Evolutionary conservation across 257 asterid species (phyloP).

Genomic region (Fraxinus pennsylvanica): DNA sequence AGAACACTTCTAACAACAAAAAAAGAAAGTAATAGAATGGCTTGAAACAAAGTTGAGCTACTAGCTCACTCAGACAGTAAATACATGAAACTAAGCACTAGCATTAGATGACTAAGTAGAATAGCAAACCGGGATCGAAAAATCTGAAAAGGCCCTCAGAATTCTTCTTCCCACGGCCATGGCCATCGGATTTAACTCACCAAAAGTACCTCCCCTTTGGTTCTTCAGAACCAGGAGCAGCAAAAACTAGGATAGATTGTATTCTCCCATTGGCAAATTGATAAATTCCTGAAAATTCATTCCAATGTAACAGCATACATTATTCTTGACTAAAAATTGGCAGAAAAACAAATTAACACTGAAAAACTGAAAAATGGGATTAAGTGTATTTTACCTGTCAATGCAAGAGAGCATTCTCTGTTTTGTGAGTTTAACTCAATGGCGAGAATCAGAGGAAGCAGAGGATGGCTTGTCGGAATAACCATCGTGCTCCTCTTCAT

Average conservation of each 20-base stretch:
- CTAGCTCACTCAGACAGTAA: slow-evolving; percentile 47
- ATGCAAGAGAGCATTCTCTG: slow-evolving; percentile 25
- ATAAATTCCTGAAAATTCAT: slow-evolving; percentile 33
- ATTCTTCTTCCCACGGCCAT: slow-evolving; percentile 41
- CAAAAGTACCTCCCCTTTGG: slow-evolving; percentile 38
- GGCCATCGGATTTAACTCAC: slow-evolving; percentile 47
- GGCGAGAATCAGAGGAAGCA: slow-evolving; percentile 98
- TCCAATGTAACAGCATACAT: slow-evolving; percentile 20
- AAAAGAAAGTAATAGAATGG: slow-evolving; percentile 32
- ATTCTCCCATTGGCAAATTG: slow-evolving; percentile 18
- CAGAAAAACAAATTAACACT: not conserved
- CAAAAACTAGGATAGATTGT: slow-evolving; percentile 14
- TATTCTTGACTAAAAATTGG: not conserved
- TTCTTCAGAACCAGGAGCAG: slow-evolving; percentile 26
- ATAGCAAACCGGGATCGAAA: slow-evolving; percentile 45
- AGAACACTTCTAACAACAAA: slow-evolving; percentile 30
- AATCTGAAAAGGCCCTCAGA: slow-evolving; percentile 60
- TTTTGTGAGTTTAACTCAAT: slow-evolving; percentile 46
- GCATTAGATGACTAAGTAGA: slow-evolving; percentile 36
- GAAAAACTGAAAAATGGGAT: not conserved
- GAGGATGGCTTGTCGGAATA: slow-evolving; percentile 91
- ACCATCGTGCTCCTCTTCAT: slow-evolving; percentile 98
- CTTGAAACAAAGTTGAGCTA: slow-evolving; percentile 41
- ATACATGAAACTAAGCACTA: slow-evolving; percentile 26
- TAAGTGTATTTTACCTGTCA: slow-evolving; percentile 27